Evolutionary conservation across 306 rosid species (phyloP).

Genomic region (Senna tora): DNA sequence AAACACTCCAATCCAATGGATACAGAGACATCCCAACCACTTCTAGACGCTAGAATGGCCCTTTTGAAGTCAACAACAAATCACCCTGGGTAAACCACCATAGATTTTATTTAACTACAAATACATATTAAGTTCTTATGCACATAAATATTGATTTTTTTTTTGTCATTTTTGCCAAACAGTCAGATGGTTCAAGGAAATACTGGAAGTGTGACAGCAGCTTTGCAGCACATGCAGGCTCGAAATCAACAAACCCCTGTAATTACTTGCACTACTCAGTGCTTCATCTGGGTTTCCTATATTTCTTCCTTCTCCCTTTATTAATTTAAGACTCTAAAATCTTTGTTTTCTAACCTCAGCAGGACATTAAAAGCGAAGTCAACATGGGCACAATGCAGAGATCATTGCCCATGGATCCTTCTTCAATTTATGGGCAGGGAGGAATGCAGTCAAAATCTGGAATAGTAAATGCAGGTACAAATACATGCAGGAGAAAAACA

Average conservation of each 20-base stretch:
- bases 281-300: constrained; percentile 18
- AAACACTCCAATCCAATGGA: constrained; percentile 78
- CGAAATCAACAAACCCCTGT: constrained; percentile 74
- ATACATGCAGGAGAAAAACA: neutral
- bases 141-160: constrained; percentile 24
- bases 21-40: constrained; percentile 89
- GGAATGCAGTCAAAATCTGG: constrained; percentile 87
- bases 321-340: constrained; percentile 28
- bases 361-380: constrained; percentile 79
- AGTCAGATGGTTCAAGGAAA: constrained; percentile 93
- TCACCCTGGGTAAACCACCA: constrained; percentile 71
- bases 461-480: constrained; percentile 72
- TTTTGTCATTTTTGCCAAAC: constrained; percentile 42
- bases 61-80: constrained; percentile 74
- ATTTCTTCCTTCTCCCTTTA: constrained; percentile 31
- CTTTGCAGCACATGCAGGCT: constrained; percentile 90
- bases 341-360: constrained; percentile 32
- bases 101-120: constrained; percentile 34
- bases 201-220: constrained; percentile 73
- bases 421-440: constrained; percentile 82
- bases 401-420: constrained; percentile 82
- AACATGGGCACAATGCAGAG: constrained; percentile 74
- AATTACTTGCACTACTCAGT: constrained; percentile 36
- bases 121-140: constrained; percentile 22
- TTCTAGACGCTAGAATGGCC: constrained; percentile 86